Evolutionary conservation across 495 filamentous ascomycete species (phyloP).

Genomic region (Podospora tetraspora): DNA sequence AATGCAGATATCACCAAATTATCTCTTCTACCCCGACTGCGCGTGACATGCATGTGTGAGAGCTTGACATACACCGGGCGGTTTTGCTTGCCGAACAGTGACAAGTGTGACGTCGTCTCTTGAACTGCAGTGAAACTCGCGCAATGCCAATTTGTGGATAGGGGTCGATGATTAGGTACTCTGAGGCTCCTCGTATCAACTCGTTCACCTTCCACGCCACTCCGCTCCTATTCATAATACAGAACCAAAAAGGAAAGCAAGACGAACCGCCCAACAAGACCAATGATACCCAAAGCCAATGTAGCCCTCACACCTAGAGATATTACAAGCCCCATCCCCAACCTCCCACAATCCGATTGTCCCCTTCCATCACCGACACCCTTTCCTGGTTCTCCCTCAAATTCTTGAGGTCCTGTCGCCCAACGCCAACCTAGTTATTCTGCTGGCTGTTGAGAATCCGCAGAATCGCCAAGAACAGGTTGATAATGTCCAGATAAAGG

Average conservation of each 20-base stretch:
- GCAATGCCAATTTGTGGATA: background rate
- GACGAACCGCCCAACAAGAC: background rate
- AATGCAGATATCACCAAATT: conserved; percentile 52
- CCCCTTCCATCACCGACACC: too few relatives aligned
- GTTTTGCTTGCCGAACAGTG: background rate
- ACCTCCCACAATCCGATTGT: background rate
- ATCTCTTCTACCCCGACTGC: conserved; percentile 21
- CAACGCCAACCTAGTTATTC: conserved; percentile 58
- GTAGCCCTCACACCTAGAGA: background rate
- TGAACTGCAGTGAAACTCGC: background rate
- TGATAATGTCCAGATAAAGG: conserved; percentile 94
- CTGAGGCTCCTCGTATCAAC: background rate
- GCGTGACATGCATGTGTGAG: background rate
- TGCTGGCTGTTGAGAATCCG: conserved; percentile 83
- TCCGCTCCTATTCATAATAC: background rate
- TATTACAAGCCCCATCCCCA: background rate
- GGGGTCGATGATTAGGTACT: background rate
- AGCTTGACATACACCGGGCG: background rate
- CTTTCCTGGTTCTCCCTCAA: background rate
- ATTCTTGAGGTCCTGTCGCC: background rate
- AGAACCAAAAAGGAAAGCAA: background rate
- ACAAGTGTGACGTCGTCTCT: background rate
- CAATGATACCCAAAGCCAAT: background rate
- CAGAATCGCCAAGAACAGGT: conserved; percentile 89
- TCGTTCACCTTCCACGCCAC: background rate